These are phyloP conservation scores for Trametes sp. DNA, from an alignment of 1,284 basidiomycete genomes.

Conservation along the genomic window DNA sequence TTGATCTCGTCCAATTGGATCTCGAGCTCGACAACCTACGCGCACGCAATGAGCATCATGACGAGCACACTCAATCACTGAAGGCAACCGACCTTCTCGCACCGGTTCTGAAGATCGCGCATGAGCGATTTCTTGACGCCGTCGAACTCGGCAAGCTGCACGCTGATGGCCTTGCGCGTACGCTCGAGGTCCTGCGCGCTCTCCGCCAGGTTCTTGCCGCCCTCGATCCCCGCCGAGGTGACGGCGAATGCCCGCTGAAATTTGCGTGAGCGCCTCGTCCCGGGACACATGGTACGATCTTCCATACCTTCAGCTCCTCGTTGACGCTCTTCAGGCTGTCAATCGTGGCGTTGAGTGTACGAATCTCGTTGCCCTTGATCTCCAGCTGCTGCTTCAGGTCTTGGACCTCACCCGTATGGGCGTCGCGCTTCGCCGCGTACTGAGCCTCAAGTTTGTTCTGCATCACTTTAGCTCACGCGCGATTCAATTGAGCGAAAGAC, in stretches of 20 bases:
- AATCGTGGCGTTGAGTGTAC: conserved; percentile 85
- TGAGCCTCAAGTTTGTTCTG: conserved; percentile 95
- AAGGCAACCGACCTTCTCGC: conserved; percentile 84
- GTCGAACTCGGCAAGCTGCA: conserved; percentile 98
- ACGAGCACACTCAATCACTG: conserved; percentile 10
- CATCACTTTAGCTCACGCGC: conserved; percentile 20
- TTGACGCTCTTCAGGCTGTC: conserved; percentile 96
- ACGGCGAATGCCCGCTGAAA: conserved; percentile 92
- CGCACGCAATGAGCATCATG: conserved; percentile 14
- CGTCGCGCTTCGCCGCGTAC: conserved; percentile 91
- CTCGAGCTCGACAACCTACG: conserved; percentile 97
- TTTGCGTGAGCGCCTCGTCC: conserved; percentile 7
- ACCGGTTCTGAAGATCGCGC: conserved; percentile 98
- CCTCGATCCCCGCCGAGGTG: conserved; percentile 95
- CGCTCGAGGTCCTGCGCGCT: conserved; percentile 97
- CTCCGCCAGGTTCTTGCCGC: conserved; percentile 95
- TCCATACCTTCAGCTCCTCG: conserved; percentile 92
- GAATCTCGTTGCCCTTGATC: conserved; percentile 85
- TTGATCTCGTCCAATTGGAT: conserved; percentile 99
- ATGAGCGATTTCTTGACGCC: conserved; percentile 98
- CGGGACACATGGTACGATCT: background rate
- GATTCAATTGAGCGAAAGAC: conserved; percentile 22
- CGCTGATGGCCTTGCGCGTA: conserved; percentile 95
- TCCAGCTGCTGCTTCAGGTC: conserved; percentile 95
- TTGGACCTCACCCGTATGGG: conserved; percentile 85